Percentiles rank a stretch among this genome's conserved stretches.
Evolutionary conservation across 352 stramenopile genomes (phyloP).

Genomic region (Pythium brassicae): DNA sequence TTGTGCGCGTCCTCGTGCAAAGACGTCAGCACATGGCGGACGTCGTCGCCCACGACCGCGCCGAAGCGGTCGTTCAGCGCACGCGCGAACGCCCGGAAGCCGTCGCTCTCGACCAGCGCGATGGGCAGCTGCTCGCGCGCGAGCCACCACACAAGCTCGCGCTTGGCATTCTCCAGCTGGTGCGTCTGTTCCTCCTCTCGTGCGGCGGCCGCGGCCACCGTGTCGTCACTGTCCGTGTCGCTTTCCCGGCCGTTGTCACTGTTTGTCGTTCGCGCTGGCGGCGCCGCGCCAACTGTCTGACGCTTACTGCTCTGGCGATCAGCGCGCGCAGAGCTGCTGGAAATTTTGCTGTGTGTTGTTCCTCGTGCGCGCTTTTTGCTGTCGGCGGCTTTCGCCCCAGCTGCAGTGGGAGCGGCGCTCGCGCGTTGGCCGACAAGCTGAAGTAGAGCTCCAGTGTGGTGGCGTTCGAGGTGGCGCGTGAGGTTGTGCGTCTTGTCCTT

Average conservation of each 20-base stretch:
- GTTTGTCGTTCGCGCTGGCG: not conserved
- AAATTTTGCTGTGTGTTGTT: not conserved
- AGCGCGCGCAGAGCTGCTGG: not conserved
- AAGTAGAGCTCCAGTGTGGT: constrained; percentile 40
- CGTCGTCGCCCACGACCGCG: constrained; percentile 20
- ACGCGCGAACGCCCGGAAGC: constrained; percentile 33
- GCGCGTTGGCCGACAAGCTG: constrained; percentile 47
- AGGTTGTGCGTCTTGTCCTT: constrained; percentile 71
- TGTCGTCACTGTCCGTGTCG: not conserved
- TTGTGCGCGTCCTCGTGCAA: constrained; percentile 4
- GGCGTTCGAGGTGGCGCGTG: constrained; percentile 52
- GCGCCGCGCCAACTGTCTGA: not conserved
- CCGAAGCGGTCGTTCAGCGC: constrained; percentile 32
- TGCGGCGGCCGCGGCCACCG: not conserved
- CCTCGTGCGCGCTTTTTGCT: not conserved
- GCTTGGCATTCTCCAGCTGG: constrained; percentile 17
- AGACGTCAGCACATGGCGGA: constrained; percentile 20
- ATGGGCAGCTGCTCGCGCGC: constrained; percentile 40
- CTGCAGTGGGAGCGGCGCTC: constrained; percentile 6
- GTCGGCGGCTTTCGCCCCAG: constrained; percentile 4
- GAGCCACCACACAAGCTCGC: constrained; percentile 35
- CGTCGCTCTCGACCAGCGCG: constrained; percentile 28
- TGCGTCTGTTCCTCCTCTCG: constrained; percentile 3
- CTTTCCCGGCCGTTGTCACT: not conserved
- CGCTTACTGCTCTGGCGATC: not conserved